Evolutionary conservation across 257 asterid genomes (phyloP), one percentile per base, ranked within the genome.

Genomic region (Nicotiana obtusifolia): DNA sequence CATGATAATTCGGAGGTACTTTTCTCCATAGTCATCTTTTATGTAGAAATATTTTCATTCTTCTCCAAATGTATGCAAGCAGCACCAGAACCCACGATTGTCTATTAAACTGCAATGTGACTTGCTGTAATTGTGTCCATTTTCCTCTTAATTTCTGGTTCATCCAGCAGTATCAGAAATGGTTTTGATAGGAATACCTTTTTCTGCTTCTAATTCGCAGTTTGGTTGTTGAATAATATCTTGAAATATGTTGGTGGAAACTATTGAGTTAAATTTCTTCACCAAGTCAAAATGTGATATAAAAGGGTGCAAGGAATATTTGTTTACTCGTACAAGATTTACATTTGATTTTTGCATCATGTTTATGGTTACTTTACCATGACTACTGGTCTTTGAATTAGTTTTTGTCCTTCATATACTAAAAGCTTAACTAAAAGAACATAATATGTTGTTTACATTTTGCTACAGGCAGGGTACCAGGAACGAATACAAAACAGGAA

Each of bases 401-500:
- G 33, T 41, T 44, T 71, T 41, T 13, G 20, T 1, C 78, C 35
- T 59, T 41, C 5, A 13, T 5, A 71, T 71, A 71, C 20, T 24
- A 20, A 20, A 71, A 71, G 20, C 59, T 71, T 71, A 44, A 41
- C 13, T 75, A 59, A 52, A 78, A 44, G 66, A 53, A n/a, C 83
- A 31, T 64, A 24, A 59, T 37, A 59, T 82, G 60, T 73, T 80
- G 82, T 82, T 88, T 53, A 81, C 80, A 26, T 59, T 81, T 87
- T 31, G 77, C 57, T 82, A 86, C 64, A 91, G 94, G 85, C 49
- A 83, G 28, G 61, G 83, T 64, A 62, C 79, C 85, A 75, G 85
- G 73, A 81, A 86, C 88, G 61, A 84, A 82, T 77, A 83, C 80
- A 54, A 80, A 84, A 54, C 86, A 83, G 80, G 92, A 89, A 80